Evolutionary conservation across 2,329 filamentous ascomycete genomes (phyloP), one percentile per base, ranked within the genome.

Genomic region (Dactylellina haptotyla): DNA sequence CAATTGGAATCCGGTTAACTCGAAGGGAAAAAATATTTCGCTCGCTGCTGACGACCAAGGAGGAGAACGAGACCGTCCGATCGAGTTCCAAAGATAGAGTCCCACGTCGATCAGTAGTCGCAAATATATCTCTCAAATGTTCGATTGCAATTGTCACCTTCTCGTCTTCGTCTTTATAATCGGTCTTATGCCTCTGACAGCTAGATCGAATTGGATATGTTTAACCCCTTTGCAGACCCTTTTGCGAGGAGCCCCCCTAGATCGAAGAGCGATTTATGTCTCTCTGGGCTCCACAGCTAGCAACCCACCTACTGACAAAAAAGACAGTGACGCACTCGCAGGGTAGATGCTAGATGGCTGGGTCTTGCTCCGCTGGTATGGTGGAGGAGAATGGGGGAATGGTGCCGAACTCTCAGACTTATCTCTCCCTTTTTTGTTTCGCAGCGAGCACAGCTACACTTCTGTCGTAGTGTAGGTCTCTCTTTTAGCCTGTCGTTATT

Each of bases 241-340:
- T n/a, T 30, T 51, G 54, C 59, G 58, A 53, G 25, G n/a, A 43
- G 20, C 4, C 5, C 51, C 51, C 51, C 53, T 26, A 50, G 20
- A 34, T 25, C 45, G 41, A 57, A 65, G 61, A 73, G 69, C 69
- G 69, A 73, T 73, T 73, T 73, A 61, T 72, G 37, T n/a, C n/a
- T n/a, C 59, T 58, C 50, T 25, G 53, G 67, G 54, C 46, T 64
- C 59, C 61, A 65, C 59, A 4, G 14, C 12, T 37, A 16, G 56
- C 12, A 16, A 53, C 46, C 28, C 50, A 53, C 43, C 48, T 26
- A 41, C 34, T 8, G 39, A 54, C 48, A 54, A 45, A 43, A 54
- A 37, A 63, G 28, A n/a, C 32, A 66, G 69, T 73, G 69, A 65
- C 69, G 69, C 59, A 69, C 50, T 26, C 50, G 37, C 65, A 59